Percentiles rank a stretch among this genome's conserved stretches.
These are phyloP conservation scores for Kodamaea restingae DNA, from an alignment of 805 yeast species.

Conservation along the genomic window DNA sequence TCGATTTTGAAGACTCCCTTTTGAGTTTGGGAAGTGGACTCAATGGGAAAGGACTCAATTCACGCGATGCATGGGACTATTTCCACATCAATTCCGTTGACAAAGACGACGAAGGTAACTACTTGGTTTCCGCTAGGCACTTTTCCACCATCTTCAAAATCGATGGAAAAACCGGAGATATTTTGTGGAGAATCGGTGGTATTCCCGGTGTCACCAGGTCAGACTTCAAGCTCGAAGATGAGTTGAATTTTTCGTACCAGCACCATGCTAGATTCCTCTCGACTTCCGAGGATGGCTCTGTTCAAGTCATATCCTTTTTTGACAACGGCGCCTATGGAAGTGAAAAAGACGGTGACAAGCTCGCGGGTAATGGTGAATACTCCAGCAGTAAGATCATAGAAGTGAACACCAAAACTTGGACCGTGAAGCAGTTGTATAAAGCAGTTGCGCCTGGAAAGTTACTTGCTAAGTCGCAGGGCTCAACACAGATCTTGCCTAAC, in stretches of 20 bases:
- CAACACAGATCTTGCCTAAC: constrained; percentile 28
- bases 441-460: constrained; percentile 22
- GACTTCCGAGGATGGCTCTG: constrained; percentile 17
- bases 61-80: constrained; percentile 37
- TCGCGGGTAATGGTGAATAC: constrained; percentile 16
- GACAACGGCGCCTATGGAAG: constrained; percentile 37
- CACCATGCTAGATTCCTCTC: constrained; percentile 32
- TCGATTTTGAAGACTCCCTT: constrained; percentile 29
- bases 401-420: constrained; percentile 24
- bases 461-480: constrained; percentile 29
- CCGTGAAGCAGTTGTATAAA: constrained; percentile 22
- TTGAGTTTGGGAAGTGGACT: constrained; percentile 25
- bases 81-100: constrained; percentile 39
- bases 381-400: constrained; percentile 35
- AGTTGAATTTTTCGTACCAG: constrained; percentile 31
- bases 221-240: constrained; percentile 17
- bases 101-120: constrained; percentile 31
- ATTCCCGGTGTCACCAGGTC: constrained; percentile 17
- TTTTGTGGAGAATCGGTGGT: constrained; percentile 33
- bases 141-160: constrained; percentile 32
- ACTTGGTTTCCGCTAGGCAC: constrained; percentile 33
- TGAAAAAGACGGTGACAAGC: constrained; percentile 26
- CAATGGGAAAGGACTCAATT: constrained; percentile 32
- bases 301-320: constrained; percentile 30
- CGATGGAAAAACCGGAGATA: constrained; percentile 31